Conservation (phyloP, 1,284 basidiomycete species). For the Trichosporon ovoides region DNA sequence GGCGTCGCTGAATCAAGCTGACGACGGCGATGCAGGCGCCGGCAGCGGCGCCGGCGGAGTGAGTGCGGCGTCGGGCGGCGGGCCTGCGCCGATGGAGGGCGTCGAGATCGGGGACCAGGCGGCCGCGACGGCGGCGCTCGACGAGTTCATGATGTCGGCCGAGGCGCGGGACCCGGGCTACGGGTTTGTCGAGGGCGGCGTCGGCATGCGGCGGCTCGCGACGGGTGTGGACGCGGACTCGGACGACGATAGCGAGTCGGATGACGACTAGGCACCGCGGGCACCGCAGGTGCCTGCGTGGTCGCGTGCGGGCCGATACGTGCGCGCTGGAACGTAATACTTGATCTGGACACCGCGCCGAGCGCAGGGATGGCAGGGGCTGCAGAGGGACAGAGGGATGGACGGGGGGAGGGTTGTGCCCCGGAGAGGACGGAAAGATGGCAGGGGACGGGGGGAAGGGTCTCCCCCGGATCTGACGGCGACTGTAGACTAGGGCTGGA, state of each 20-base stretch:
- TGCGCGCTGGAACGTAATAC: no score
- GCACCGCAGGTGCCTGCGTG: no score
- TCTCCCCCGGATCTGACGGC: no score
- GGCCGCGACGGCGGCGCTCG: conserved; percentile 5
- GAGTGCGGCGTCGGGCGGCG: not conserved
- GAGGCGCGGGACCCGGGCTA: conserved; percentile 2
- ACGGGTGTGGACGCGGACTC: conserved; percentile 24
- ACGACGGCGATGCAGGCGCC: conserved; percentile 14
- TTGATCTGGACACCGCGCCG: no score
- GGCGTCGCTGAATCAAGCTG: conserved; percentile 47
- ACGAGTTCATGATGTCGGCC: conserved; percentile 1
- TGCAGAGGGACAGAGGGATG: no score
- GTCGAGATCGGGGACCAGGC: conserved; percentile 5
- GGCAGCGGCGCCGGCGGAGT: not conserved
- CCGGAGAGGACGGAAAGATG: no score
- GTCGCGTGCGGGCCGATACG: no score
- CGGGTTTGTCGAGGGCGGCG: conserved; percentile 33
- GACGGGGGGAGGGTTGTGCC: no score
- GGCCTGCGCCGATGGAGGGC: not conserved
- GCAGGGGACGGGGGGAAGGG: no score
- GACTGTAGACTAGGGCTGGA: no score
- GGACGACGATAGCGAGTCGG: conserved; percentile 26
- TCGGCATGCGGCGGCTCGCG: conserved; percentile 33
- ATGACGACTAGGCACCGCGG: conserved; percentile 23
- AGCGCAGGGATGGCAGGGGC: no score